Conservation (phyloP, 2,329 filamentous ascomycete genomes). For the Aureobasidium pullulans region DNA sequence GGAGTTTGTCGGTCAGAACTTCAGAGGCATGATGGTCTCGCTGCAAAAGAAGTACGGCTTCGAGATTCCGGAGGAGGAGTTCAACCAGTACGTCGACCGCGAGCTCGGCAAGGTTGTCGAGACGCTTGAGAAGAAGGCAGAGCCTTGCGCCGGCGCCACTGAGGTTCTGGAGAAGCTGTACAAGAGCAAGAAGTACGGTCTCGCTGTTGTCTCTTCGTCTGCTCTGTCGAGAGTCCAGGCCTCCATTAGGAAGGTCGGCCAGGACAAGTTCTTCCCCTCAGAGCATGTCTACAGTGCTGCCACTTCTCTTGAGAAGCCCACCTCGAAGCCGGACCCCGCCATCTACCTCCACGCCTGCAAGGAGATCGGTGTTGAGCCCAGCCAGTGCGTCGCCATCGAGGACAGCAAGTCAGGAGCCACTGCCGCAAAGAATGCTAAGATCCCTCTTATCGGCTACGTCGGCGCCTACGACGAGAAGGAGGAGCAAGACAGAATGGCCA, state of each 20-base stretch:
- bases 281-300: slow-evolving; percentile 76
- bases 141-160: slow-evolving; percentile 16
- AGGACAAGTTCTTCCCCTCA: slow-evolving; percentile 71
- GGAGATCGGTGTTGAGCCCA: slow-evolving; percentile 61
- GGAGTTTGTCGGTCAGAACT: slow-evolving; percentile 91
- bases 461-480: slow-evolving; percentile 71
- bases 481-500: slow-evolving; percentile 43
- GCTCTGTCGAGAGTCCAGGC: slow-evolving; percentile 71
- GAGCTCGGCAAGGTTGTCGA: slow-evolving; percentile 80
- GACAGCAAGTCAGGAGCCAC: slow-evolving; percentile 81
- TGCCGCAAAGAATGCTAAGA: slow-evolving; percentile 68
- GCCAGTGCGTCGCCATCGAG: slow-evolving; percentile 74
- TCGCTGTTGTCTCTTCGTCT: slow-evolving; percentile 76
- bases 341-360: slow-evolving; percentile 76
- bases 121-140: slow-evolving; percentile 60
- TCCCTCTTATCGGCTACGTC: slow-evolving; percentile 77
- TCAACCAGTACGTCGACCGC: slow-evolving; percentile 64
- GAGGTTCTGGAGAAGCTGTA: slow-evolving; percentile 57
- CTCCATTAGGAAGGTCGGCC: slow-evolving; percentile 69
- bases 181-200: slow-evolving; percentile 43
- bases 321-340: slow-evolving; percentile 83
- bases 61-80: slow-evolving; percentile 57
- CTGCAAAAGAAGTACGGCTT: slow-evolving; percentile 73
- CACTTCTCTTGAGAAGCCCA: slow-evolving; percentile 68
- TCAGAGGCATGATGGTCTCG: slow-evolving; percentile 79